Conservation (phyloP, 257 asterid genomes). For the Scutellaria minor region DNA sequence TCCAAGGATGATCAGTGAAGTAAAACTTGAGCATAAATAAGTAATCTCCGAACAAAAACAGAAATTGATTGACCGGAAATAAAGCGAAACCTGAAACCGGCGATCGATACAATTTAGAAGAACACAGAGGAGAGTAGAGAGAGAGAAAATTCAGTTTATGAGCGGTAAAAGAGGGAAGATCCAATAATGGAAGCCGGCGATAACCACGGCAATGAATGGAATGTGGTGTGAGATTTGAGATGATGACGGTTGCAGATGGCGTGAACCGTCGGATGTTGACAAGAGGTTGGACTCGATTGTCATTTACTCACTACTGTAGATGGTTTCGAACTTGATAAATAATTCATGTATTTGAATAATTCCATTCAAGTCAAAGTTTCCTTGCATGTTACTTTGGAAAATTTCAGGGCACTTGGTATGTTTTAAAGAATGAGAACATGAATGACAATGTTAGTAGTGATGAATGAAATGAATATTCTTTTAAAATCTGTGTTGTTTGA, state of each 20-base stretch:
- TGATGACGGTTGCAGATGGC: conserved; percentile 12
- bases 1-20: not conserved
- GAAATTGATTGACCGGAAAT: not conserved
- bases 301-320: not conserved
- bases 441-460: too few species aligned
- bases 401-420: too few species aligned
- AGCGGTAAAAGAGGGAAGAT: not conserved
- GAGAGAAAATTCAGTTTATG: not conserved
- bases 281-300: not conserved
- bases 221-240: conserved; percentile 19
- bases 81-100: conserved; percentile 22
- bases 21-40: not conserved
- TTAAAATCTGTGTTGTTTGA: too few species aligned
- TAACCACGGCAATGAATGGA: conserved; percentile 6
- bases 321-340: too few species aligned
- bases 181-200: conserved; percentile 20
- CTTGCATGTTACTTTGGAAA: too few species aligned
- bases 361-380: too few species aligned
- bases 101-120: not conserved
- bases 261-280: conserved; percentile 22
- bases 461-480: too few species aligned
- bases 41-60: not conserved
- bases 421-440: too few species aligned
- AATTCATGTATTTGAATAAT: too few species aligned
- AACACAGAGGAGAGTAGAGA: not conserved